phyloP scores from a whole-genome alignment of 2,329 filamentous ascomycete species.

The Colletotrichum zoysiae region DNA sequence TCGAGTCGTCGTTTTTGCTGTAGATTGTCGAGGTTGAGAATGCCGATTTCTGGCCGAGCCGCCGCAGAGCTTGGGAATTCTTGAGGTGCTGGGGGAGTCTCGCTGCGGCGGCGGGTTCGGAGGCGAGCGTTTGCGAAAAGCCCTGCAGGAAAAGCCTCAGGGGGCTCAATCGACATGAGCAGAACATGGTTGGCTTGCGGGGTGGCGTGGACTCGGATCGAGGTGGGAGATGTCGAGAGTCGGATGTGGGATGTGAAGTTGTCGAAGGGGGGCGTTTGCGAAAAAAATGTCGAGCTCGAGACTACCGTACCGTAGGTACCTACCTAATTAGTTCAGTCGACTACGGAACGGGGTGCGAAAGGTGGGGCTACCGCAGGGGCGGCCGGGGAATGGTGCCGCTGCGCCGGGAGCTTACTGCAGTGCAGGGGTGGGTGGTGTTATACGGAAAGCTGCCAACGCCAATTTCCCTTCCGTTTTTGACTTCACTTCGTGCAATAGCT shows the following conservation, averaged over 20 bases:
- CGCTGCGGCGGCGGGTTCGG: slow-evolving; percentile 36
- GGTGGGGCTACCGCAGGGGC: slow-evolving; percentile 6
- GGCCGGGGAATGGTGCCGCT: slow-evolving; percentile 18
- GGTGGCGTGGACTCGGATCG: not conserved
- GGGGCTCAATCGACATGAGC: slow-evolving; percentile 60
- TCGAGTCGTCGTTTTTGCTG: slow-evolving; percentile 34
- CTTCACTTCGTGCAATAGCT: not conserved
- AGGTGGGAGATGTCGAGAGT: not conserved
- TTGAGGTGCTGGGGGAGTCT: slow-evolving; percentile 17
- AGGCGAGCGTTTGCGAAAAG: slow-evolving; percentile 56
- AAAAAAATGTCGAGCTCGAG: slow-evolving; percentile 22
- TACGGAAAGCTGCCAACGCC: not conserved
- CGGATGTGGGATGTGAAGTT: not conserved
- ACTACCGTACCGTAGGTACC: not conserved
- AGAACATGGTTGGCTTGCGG: slow-evolving; percentile 56
- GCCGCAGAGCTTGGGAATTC: slow-evolving; percentile 1
- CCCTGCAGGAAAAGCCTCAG: slow-evolving; percentile 63
- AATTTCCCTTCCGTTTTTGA: not conserved
- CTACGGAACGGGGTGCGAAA: slow-evolving; percentile 32
- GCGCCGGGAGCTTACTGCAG: slow-evolving; percentile 18
- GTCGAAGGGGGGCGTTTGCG: not conserved
- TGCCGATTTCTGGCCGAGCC: not conserved
- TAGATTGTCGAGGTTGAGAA: slow-evolving; percentile 8
- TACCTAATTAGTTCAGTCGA: slow-evolving; percentile 13
- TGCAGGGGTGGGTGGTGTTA: not conserved